Base-by-base conservation (phyloP, 2,329 filamentous ascomycete species). In the Botrytis hyacinthi region DNA sequence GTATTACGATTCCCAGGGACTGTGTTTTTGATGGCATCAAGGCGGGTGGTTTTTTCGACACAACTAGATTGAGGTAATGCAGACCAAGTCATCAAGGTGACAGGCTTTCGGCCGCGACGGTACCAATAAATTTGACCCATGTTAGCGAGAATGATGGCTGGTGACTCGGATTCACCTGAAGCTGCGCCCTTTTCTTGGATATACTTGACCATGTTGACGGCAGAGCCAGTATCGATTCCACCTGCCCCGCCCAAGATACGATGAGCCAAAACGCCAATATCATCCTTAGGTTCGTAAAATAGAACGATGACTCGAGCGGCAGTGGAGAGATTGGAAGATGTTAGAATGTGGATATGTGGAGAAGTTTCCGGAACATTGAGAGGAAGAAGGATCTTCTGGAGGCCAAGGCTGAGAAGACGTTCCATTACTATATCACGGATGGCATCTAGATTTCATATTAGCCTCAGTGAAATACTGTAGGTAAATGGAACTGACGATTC, bases 51-150 rank as follows among this genome's bases (percentile, higher is more conserved):
- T 5, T 83, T 80, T 75, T 93, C 89, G 18, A 91, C 89, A 3
- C 90, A 86, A 66, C 89, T 92, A 73, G 86, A 84, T 77, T 91
- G 87, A 1, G 91, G 90, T 62, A 91, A 82, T 2, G 85, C 85
- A 12, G 84, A 80, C 85, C 91, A 92, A 4, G 86, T 86, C 0
- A 80, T 79, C 1, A 86, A 80, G 1, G 88, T 92, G 75, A 97
- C 84, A 0, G 89, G 85, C 67, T 87, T 86, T 70, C 86, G 83
- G 1, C 86, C 86, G 70, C 88, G 86, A 59, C 92, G 89, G 81
- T 92, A 93, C 90, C 93, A 98, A 78, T 91, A 85, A 29, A 93
- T 84, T 82, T 97, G 90, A 7, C 93, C 93, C 6, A 89, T 85
- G 80, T 97, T 98, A 63, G 93, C 88, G 40, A 97, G 84, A 42